phyloP scores from a whole-genome alignment of 139 green algal species.

The Chlamydomonas eustigma region DNA sequence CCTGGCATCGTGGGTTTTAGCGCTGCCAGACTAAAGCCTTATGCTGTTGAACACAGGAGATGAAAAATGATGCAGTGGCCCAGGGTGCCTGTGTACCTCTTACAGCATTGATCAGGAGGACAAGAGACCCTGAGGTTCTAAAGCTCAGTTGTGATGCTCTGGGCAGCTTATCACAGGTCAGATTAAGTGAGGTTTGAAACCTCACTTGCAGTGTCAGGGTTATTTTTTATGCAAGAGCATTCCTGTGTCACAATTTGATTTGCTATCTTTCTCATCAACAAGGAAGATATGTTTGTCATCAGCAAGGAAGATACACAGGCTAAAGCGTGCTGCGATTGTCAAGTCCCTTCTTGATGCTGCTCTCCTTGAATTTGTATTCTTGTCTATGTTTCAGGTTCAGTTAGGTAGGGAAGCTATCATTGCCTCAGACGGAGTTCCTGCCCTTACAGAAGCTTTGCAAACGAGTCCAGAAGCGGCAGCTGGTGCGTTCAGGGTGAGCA shows the following conservation, averaged over 20 bases:
- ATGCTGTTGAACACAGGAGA: no score
- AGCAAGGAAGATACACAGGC: no score
- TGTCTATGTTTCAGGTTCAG: conserved; percentile 12
- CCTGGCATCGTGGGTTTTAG: no score
- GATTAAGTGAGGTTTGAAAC: background rate
- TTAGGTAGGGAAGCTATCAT: conserved; percentile 29
- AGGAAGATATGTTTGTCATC: background rate
- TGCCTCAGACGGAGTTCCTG: conserved; percentile 14
- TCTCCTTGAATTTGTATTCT: background rate
- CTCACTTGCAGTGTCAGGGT: background rate
- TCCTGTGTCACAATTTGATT: no score
- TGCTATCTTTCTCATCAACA: no score
- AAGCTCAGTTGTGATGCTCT: conserved; percentile 33
- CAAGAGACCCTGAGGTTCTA: conserved; percentile 23
- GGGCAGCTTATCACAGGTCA: conserved; percentile 33
- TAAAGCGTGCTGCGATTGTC: no score
- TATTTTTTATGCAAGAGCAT: background rate
- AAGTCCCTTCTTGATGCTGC: no score
- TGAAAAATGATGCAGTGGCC: conserved; percentile 22
- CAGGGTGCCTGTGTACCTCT: conserved; percentile 22
- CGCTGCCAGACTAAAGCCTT: no score
- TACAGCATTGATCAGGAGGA: conserved; percentile 18
- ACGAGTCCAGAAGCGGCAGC: conserved; percentile 33
- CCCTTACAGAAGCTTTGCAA: conserved; percentile 28
- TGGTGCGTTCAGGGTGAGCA: conserved; percentile 21